Base-by-base conservation (phyloP, 2,329 filamentous ascomycete genomes). In the Calycina marina region DNA sequence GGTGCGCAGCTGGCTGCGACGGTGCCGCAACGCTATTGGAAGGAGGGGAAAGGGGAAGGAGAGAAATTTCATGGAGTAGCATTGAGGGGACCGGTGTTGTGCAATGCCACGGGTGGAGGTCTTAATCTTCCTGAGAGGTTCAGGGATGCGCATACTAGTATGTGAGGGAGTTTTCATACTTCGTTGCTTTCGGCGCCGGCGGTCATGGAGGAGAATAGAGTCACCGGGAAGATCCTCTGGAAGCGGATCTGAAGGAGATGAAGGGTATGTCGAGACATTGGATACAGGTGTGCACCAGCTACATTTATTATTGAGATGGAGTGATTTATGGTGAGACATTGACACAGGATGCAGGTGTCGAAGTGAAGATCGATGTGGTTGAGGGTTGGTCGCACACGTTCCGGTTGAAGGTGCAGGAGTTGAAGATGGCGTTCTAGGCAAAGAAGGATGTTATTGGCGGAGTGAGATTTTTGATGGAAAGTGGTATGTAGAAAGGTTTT, bases 371-470 rank as follows among this genome's bases (percentile, higher is more conserved):
- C 5, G 55, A 61, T 40, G 53, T 65, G 2, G 53, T 63, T 16
- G 38, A 44, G 33, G 63, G 63, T 6, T 66, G 57, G 55, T 62
- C 63, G 12, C 64, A 68, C 50, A 68, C 64, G 5, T 67, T 65
- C 42, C 67, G 65, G 64, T 44, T 67, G 36, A 56, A 60, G 48
- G 56, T 56, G 13, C 62, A 59, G 18, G 47, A 36, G 35, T 42
- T 65, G 42, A 44, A 55, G 9, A 49, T 53, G 41, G 57, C 62
- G 4, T 41, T 57, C 11, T 43, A 52, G 40, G 60, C 57, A 6
- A 63, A 67, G 30, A 43, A 40, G 39, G 53, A 51, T 26, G 59
- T 63, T 54, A 17, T 63, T 12, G 40, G 53, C 9, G 62, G 60
- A 1, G 34, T 63, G 31, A 47, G 44, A 14, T 63, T 62, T 62